Base-by-base conservation (phyloP, 352 stramenopile genomes). In the Phytophthora cajani region DNA sequence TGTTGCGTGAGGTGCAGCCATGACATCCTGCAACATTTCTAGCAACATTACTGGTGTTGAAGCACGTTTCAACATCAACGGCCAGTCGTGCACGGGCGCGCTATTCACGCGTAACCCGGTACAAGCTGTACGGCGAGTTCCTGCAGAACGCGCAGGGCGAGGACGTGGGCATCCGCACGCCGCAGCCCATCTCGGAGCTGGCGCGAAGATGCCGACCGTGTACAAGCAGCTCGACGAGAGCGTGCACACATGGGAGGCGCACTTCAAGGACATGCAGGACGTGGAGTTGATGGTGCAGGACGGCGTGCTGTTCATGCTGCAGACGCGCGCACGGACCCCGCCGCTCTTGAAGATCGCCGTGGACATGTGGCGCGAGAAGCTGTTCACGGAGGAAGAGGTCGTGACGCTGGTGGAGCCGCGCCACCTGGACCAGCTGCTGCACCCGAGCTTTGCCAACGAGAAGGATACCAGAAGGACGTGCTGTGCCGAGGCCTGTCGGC, bases 201-300 rank as follows among this genome's bases (percentile, higher is more conserved):
- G 67, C 54, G n/a, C 2, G 19, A 74, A 74, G 55, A 74, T 70
- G 67, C 55, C 67, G 16, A 25, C 33, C 46, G 67, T 74, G 61
- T 74, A 71, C 67, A 65, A 71, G 56, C 55, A 74, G 44, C 62
- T 74, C 27, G 61, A 74, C 50, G 55, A 70, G 47, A 74, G 55
- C 46, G 67, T 67, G 61, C 67, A 74, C 55, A 71, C 55, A 40
- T 56, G 66, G 61, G 67, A 74, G 67, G 71, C 67, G 49, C 62
- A 71, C 67, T 70, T 71, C 62, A 71, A 74, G 56, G 67, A 74
- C 67, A 55, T 74, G 49, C 61, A 74, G 23, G 61, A 74, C 67
- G 71, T 49, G 27, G 62, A 74, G 17, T 71, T 74, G 55, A 74
- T 62, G 38, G 62, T 66, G 38, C 55, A 74, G 49, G 62, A 70